Conservation (phyloP, 1,139 yeast genomes). For the Pneumocystis murina region DNA sequence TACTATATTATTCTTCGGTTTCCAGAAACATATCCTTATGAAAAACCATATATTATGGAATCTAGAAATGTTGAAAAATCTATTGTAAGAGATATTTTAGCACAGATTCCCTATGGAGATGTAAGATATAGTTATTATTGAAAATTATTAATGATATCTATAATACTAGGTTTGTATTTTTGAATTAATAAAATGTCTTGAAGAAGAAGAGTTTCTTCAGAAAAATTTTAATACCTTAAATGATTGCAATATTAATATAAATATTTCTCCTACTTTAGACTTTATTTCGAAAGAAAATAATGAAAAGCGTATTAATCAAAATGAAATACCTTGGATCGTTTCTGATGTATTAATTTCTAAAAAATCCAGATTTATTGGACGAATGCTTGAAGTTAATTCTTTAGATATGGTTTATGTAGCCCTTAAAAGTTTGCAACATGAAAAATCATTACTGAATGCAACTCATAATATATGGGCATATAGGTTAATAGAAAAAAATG, state of each 20-base stretch:
- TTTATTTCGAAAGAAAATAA: neutral
- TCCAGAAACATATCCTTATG: neutral
- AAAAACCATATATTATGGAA: neutral
- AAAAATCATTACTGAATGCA: conserved; percentile 49
- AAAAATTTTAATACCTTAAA: neutral
- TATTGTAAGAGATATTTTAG: neutral
- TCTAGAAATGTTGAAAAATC: neutral
- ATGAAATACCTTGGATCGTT: conserved; percentile 37
- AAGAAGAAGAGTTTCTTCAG: neutral
- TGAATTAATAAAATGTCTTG: neutral
- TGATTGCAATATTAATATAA: neutral
- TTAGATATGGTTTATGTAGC: conserved; percentile 49
- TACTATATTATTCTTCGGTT: neutral
- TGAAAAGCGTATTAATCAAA: neutral
- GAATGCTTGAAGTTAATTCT: conserved; percentile 45
- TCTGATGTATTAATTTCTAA: conserved; percentile 72
- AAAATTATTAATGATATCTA: neutral
- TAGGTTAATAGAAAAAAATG: conserved; percentile 42
- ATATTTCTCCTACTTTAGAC: neutral
- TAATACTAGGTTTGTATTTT: neutral
- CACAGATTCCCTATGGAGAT: neutral
- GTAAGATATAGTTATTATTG: neutral
- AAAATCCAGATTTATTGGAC: conserved; percentile 73
- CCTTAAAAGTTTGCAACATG: conserved; percentile 35
- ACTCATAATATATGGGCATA: conserved; percentile 77